Evolutionary conservation across 495 filamentous ascomycete species (phyloP).

Genomic region (Recurvomyces mirabilis): DNA sequence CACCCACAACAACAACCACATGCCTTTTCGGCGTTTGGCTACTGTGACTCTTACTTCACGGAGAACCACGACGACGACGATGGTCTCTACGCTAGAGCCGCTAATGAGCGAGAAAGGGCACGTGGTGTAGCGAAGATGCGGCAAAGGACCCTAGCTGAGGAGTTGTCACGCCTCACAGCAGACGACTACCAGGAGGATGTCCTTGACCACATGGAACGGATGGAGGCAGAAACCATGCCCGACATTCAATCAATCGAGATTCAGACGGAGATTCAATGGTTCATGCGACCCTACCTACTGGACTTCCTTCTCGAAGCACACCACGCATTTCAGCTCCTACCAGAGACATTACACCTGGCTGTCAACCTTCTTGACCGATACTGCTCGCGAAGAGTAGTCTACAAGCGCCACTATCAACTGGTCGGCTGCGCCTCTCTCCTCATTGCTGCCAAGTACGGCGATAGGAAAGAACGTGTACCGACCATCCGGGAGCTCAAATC

Average conservation of each 20-base stretch:
- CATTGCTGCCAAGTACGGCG: slow-evolving; percentile 96
- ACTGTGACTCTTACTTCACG: slow-evolving; percentile 75
- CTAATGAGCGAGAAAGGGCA: slow-evolving; percentile 51
- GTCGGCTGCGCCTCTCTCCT: slow-evolving; percentile 93
- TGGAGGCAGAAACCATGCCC: slow-evolving; percentile 92
- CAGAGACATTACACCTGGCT: slow-evolving; percentile 88
- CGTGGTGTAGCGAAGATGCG: slow-evolving; percentile 62
- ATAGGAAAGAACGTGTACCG: slow-evolving; percentile 93
- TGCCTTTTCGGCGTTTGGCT: slow-evolving; percentile 25
- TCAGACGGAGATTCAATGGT: slow-evolving; percentile 98
- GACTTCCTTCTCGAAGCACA: slow-evolving; percentile 98
- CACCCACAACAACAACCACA: slow-evolving; percentile 35
- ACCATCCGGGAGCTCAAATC: slow-evolving; percentile 92
- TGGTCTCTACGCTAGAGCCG: slow-evolving; percentile 33
- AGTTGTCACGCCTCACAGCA: slow-evolving; percentile 67
- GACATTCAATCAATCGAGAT: slow-evolving; percentile 97
- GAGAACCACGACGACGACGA: slow-evolving; percentile 58
- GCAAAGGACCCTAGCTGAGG: slow-evolving; percentile 74
- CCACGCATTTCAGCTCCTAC: slow-evolving; percentile 81
- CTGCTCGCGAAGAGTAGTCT: slow-evolving; percentile 95
- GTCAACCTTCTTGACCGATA: slow-evolving; percentile 96
- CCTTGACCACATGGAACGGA: slow-evolving; percentile 81
- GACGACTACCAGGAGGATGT: slow-evolving; percentile 91
- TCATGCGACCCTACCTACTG: slow-evolving; percentile 95
- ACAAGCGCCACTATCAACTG: slow-evolving; percentile 97